Evolutionary conservation across 441 rosid genomes (phyloP).

Genomic region (Daphne laureola): DNA sequence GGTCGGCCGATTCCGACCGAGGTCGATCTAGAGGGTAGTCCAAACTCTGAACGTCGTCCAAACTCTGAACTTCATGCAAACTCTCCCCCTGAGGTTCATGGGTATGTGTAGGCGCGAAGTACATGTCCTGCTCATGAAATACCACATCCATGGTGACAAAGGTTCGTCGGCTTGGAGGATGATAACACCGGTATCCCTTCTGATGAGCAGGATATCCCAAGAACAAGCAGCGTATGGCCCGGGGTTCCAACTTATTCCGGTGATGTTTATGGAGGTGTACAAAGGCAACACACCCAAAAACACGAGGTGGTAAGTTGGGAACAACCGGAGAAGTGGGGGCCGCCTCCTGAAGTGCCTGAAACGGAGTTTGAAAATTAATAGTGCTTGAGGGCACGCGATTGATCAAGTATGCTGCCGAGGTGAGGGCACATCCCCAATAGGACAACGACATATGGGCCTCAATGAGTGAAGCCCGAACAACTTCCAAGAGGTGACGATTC

Average conservation of each 20-base stretch:
- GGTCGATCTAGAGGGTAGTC: too few relatives aligned
- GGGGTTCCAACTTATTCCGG: background rate
- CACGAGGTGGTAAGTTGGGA: background rate
- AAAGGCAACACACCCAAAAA: conserved; percentile 2
- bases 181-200: background rate
- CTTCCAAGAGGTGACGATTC: background rate
- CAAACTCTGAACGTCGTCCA: too few relatives aligned
- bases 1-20: too few relatives aligned
- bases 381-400: too few relatives aligned
- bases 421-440: too few relatives aligned
- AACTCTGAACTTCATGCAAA: background rate
- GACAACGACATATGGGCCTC: too few relatives aligned
- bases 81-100: background rate
- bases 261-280: conserved; percentile 1
- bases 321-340: fast-evolving
- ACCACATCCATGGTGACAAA: background rate
- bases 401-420: too few relatives aligned
- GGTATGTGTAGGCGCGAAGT: background rate
- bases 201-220: background rate
- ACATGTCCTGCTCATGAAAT: background rate
- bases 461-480: background rate
- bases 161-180: background rate
- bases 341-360: background rate
- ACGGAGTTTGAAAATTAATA: background rate
- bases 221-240: background rate